Conservation (phyloP, 129 eudicot species). For the Chrysanthemum seticuspe region DNA sequence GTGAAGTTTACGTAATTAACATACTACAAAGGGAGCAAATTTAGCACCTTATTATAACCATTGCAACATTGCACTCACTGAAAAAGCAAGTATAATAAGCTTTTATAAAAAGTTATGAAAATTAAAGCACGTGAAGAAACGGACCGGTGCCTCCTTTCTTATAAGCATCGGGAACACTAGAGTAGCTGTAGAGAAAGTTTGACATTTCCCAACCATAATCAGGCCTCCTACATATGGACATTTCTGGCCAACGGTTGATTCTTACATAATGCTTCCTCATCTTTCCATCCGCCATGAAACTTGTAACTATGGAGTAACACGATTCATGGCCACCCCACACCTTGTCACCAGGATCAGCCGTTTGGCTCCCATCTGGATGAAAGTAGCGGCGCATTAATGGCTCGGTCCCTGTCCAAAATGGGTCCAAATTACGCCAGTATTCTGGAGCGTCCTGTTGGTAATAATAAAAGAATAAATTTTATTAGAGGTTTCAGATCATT, state of each 20-base stretch:
- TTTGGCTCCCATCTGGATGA: slow-evolving; percentile 69
- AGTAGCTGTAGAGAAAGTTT: slow-evolving; percentile 53
- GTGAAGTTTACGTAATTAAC: no score
- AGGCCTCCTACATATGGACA: slow-evolving; percentile 43
- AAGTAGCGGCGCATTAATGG: slow-evolving; percentile 63
- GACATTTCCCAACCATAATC: slow-evolving; percentile 94
- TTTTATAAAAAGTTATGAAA: neutral
- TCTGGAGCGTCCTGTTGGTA: slow-evolving; percentile 53
- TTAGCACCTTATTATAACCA: no score
- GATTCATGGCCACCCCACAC: slow-evolving; percentile 97
- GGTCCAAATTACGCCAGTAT: slow-evolving; percentile 71
- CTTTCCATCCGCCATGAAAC: slow-evolving; percentile 50
- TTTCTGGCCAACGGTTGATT: slow-evolving; percentile 74
- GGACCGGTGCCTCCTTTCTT: slow-evolving; percentile 74
- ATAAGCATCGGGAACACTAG: slow-evolving; percentile 64
- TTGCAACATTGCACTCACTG: no score
- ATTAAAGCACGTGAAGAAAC: slow-evolving; percentile 25
- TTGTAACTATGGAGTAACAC: slow-evolving; percentile 63
- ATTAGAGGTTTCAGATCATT: neutral
- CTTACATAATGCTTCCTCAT: slow-evolving; percentile 80
- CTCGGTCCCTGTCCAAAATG: slow-evolving; percentile 57
- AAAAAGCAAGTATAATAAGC: neutral
- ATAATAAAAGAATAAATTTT: neutral
- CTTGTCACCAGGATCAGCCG: slow-evolving; percentile 59
- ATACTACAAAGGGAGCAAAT: no score